Conservation (phyloP, 2,329 filamentous ascomycete species). For the Epichloe sibirici region DNA sequence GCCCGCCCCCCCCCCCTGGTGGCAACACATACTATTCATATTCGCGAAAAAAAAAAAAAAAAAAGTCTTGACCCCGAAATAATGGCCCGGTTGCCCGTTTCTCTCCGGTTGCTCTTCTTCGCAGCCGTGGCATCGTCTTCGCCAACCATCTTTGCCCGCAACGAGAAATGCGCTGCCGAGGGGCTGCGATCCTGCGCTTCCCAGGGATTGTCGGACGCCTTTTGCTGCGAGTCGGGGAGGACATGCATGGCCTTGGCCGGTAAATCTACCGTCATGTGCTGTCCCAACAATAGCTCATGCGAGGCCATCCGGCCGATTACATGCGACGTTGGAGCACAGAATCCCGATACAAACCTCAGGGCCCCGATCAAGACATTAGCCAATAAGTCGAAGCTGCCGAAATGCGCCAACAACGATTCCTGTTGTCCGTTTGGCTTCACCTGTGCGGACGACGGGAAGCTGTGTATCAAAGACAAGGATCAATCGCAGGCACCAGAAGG, state of each 20-base stretch:
- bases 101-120: slow-evolving; percentile 8
- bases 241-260: slow-evolving; percentile 50
- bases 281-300: slow-evolving; percentile 47
- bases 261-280: slow-evolving; percentile 59
- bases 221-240: slow-evolving; percentile 49
- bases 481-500: slow-evolving; percentile 30
- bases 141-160: slow-evolving; percentile 28
- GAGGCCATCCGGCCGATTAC: slow-evolving; percentile 48
- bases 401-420: slow-evolving; percentile 36
- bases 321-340: slow-evolving; percentile 51
- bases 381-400: slow-evolving; percentile 40
- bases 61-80: neutral
- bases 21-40: too few relatives aligned
- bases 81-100: slow-evolving; percentile 3
- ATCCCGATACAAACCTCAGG: slow-evolving; percentile 41
- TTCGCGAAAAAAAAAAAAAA: too few relatives aligned
- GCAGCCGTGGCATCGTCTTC: slow-evolving; percentile 5
- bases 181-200: slow-evolving; percentile 38
- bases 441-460: slow-evolving; percentile 35
- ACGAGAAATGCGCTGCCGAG: slow-evolving; percentile 38
- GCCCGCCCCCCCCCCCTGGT: too few relatives aligned
- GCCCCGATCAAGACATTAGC: slow-evolving; percentile 56
- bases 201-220: slow-evolving; percentile 44
- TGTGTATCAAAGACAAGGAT: slow-evolving; percentile 41
- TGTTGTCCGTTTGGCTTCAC: slow-evolving; percentile 66